phyloP scores from a whole-genome alignment of 1,284 basidiomycete species.

The Microbotryum silenes-acaulis region DNA sequence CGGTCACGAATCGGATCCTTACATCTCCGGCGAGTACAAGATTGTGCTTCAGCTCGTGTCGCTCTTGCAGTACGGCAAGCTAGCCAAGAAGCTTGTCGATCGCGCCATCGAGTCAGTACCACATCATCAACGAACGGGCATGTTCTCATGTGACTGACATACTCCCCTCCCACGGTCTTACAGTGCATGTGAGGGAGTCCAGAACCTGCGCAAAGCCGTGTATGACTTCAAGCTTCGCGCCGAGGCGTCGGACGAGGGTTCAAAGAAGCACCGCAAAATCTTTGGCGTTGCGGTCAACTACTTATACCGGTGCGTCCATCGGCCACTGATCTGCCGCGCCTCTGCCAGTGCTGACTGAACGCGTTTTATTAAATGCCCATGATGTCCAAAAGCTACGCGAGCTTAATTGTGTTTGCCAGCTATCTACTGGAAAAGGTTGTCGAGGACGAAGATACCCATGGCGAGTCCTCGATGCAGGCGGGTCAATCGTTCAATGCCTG shows the following conservation, averaged over 20 bases:
- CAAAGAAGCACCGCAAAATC: constrained; percentile 64
- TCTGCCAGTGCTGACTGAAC: not conserved
- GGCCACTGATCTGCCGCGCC: constrained; percentile 36
- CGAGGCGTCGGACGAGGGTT: constrained; percentile 70
- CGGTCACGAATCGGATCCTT: constrained; percentile 40
- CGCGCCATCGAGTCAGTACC: constrained; percentile 58
- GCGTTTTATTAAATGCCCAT: not conserved
- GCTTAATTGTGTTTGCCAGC: constrained; percentile 89
- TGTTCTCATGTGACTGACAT: not conserved
- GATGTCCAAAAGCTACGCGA: constrained; percentile 64
- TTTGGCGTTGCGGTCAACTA: constrained; percentile 60
- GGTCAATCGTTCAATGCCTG: constrained; percentile 62
- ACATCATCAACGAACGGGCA: not conserved
- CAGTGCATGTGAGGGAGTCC: constrained; percentile 56
- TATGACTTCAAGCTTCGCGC: constrained; percentile 90
- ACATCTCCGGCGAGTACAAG: constrained; percentile 79
- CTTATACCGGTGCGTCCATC: constrained; percentile 25
- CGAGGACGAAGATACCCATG: constrained; percentile 34
- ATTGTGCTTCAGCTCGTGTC: constrained; percentile 89
- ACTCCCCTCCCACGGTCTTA: too few species aligned
- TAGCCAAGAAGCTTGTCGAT: constrained; percentile 89
- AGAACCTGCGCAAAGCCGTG: constrained; percentile 84
- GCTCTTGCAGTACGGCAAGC: constrained; percentile 68
- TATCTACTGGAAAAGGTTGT: constrained; percentile 69
- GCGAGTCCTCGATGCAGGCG: constrained; percentile 29